Evolutionary conservation across 1,139 yeast species (phyloP).

Genomic region (Citeromyces hawaiiensis): DNA sequence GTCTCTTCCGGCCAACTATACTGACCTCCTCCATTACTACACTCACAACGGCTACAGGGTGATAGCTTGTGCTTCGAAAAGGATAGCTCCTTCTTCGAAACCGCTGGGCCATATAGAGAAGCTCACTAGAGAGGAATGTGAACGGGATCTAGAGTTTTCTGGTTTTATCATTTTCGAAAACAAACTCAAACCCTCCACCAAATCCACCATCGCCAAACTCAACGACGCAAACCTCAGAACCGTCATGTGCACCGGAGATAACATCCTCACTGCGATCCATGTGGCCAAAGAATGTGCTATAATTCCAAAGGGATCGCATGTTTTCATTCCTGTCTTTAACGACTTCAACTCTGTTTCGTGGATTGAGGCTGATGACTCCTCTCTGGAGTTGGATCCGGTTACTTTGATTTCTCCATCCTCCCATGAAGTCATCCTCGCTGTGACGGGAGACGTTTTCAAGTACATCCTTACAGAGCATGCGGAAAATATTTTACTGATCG

Average conservation of each 20-base stretch:
- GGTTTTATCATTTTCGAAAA: constrained; percentile 93
- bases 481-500: constrained; percentile 24
- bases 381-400: constrained; percentile 39
- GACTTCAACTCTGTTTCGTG: constrained; percentile 27
- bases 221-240: constrained; percentile 63
- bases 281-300: constrained; percentile 81
- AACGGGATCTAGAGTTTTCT: constrained; percentile 51
- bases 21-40: constrained; percentile 62
- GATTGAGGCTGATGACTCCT: constrained; percentile 52
- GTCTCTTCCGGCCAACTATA: constrained; percentile 63
- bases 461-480: constrained; percentile 47
- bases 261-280: constrained; percentile 84
- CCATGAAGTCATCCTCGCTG: constrained; percentile 52
- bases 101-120: constrained; percentile 2
- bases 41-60: constrained; percentile 93
- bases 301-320: constrained; percentile 28
- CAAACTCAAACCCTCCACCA: constrained; percentile 62
- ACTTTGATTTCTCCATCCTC: constrained; percentile 24
- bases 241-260: constrained; percentile 97
- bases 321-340: constrained; percentile 59
- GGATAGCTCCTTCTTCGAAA: constrained; percentile 12
- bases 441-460: constrained; percentile 87
- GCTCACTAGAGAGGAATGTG: constrained; percentile 44
- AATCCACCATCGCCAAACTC: constrained; percentile 43
- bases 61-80: constrained; percentile 81